Conservation (phyloP, 768 basidiomycete species). For the Suillus occidentalis region DNA sequence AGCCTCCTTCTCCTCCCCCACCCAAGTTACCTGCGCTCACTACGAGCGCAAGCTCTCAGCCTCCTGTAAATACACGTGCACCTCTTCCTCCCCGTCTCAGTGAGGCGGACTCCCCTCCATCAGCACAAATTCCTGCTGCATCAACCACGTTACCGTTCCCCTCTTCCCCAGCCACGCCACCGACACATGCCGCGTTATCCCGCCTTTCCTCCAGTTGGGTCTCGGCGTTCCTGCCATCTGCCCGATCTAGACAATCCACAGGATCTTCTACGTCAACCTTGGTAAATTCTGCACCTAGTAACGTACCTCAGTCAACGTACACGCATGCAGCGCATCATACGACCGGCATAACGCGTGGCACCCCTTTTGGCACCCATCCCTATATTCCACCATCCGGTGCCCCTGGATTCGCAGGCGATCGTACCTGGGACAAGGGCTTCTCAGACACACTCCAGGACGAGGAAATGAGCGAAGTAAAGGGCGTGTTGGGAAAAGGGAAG, state of each 20-base stretch:
- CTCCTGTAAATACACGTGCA: conserved; percentile 11
- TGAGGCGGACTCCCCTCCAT: conserved; percentile 27
- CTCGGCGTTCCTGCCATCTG: conserved; percentile 42
- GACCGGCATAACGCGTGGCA: conserved; percentile 39
- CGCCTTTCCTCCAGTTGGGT: conserved; percentile 52
- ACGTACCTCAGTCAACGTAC: conserved; percentile 16
- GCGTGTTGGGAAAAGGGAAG: conserved; percentile 40
- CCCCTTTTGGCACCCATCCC: conserved; percentile 49
- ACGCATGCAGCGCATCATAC: background rate
- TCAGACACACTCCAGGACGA: conserved; percentile 50
- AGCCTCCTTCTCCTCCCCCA: conserved; percentile 2
- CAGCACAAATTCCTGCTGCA: conserved; percentile 17
- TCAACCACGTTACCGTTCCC: conserved; percentile 19
- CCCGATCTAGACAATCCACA: conserved; percentile 14
- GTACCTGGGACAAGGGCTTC: conserved; percentile 67
- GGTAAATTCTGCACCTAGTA: conserved; percentile 10
- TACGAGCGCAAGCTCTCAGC: conserved; percentile 14
- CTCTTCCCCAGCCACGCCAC: conserved; percentile 10
- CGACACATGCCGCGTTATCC: conserved; percentile 40
- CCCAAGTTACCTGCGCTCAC: conserved; percentile 8
- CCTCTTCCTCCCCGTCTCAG: conserved; percentile 23
- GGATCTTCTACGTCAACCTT: conserved; percentile 14
- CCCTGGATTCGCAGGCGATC: conserved; percentile 72
- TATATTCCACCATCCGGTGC: conserved; percentile 62
- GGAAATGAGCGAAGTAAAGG: conserved; percentile 38